phyloP scores from a whole-genome alignment of 1,139 yeast genomes.

The Neolecta irregularis region DNA sequence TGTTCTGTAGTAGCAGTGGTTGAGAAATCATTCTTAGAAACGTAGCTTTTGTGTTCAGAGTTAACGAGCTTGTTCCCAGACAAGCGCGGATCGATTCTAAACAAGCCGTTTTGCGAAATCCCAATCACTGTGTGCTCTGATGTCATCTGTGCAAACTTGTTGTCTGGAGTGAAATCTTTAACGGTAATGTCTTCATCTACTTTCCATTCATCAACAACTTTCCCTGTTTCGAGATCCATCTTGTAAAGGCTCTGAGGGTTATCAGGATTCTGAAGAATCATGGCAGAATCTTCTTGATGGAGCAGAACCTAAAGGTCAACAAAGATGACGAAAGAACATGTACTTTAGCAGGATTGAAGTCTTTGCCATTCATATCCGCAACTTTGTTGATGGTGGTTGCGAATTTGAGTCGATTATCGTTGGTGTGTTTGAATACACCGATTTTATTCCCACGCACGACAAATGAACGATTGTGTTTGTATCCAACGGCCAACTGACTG shows the following conservation, averaged over 20 bases:
- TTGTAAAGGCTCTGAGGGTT: conserved; percentile 38
- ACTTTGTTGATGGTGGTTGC: conserved; percentile 52
- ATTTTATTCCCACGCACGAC: conserved; percentile 65
- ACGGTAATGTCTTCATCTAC: conserved; percentile 30
- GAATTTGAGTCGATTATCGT: conserved; percentile 37
- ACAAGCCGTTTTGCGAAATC: conserved; percentile 46
- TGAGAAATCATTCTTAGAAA: conserved; percentile 41
- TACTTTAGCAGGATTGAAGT: conserved; percentile 39
- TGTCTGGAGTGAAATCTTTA: conserved; percentile 48
- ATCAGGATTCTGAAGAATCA: conserved; percentile 46
- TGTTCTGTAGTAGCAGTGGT: conserved; percentile 54
- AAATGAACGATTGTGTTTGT: conserved; percentile 52
- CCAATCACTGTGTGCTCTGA: conserved; percentile 63
- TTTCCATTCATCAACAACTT: conserved; percentile 72
- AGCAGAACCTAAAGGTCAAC: conserved; percentile 35
- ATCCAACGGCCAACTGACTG: conserved; percentile 55
- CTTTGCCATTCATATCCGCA: conserved; percentile 37
- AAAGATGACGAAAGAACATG: background rate
- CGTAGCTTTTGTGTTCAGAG: conserved; percentile 37
- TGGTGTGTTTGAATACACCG: conserved; percentile 59
- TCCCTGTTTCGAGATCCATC: conserved; percentile 68
- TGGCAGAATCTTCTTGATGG: conserved; percentile 52
- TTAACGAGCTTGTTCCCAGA: conserved; percentile 42
- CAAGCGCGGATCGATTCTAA: conserved; percentile 65
- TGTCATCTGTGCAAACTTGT: conserved; percentile 59